phyloP scores from a whole-genome alignment of 2,329 filamentous ascomycete genomes.

The Chrysoporthe cubensis region DNA sequence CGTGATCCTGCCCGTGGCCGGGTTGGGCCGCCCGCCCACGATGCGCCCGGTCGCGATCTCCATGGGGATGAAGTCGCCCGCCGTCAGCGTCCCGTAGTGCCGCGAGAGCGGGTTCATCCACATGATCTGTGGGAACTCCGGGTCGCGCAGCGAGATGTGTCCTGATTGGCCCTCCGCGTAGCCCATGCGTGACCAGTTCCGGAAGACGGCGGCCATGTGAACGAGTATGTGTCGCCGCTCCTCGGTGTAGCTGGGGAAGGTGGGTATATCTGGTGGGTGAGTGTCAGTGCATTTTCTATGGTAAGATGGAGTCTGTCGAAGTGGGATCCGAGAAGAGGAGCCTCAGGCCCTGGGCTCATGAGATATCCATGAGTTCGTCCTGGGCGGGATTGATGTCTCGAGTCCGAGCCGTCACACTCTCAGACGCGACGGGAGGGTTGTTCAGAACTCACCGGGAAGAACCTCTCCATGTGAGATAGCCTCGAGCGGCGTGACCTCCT shows the following conservation, averaged over 20 bases:
- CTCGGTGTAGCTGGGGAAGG: slow-evolving; percentile 43
- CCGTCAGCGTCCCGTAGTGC: slow-evolving; percentile 69
- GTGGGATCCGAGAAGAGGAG: neutral
- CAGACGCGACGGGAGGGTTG: neutral
- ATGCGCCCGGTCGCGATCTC: slow-evolving; percentile 61
- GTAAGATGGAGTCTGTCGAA: neutral
- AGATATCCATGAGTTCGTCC: neutral
- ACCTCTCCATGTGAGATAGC: slow-evolving; percentile 38
- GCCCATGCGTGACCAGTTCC: slow-evolving; percentile 65
- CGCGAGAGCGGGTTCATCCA: slow-evolving; percentile 73
- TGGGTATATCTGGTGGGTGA: slow-evolving; percentile 44
- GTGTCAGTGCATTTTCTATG: slow-evolving; percentile 2
- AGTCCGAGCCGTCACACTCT: neutral
- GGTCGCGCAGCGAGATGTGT: slow-evolving; percentile 70
- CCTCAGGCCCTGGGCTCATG: neutral
- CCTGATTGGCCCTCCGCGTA: slow-evolving; percentile 67
- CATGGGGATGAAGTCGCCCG: slow-evolving; percentile 70
- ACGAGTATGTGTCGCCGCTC: slow-evolving; percentile 66
- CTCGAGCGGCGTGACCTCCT: slow-evolving; percentile 33
- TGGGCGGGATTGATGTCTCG: neutral
- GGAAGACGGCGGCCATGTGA: slow-evolving; percentile 71
- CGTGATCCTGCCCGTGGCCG: slow-evolving; percentile 44
- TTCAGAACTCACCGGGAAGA: slow-evolving; percentile 31
- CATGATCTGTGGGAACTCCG: slow-evolving; percentile 62
- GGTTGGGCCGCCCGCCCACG: slow-evolving; percentile 62